Percentiles rank a stretch among this genome's conserved stretches.
These are phyloP conservation scores for Fennellomyces sp. DNA, from an alignment of 371 early-diverging fungal genomes.

Conservation along the genomic window DNA sequence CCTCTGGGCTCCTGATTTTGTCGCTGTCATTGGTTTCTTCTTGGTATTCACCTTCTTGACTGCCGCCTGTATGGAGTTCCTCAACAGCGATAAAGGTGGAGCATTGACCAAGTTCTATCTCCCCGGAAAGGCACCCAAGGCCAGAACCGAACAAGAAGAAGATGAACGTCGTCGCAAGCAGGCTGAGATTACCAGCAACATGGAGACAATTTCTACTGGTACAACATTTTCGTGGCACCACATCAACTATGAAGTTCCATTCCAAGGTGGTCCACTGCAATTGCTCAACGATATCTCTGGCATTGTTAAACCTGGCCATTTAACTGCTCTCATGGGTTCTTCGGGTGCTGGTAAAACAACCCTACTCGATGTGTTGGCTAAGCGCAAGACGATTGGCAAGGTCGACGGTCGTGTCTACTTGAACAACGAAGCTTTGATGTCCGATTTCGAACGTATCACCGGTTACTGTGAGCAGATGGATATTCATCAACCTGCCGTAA, in stretches of 20 bases:
- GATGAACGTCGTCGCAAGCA: slow-evolving; percentile 26
- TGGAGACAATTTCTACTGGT: slow-evolving; percentile 40
- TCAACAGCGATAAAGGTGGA: slow-evolving; percentile 36
- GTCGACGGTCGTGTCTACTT: slow-evolving; percentile 70
- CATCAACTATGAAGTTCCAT: slow-evolving; percentile 56
- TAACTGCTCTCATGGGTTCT: slow-evolving; percentile 84
- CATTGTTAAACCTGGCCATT: slow-evolving; percentile 65
- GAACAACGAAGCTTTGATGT: slow-evolving; percentile 49
- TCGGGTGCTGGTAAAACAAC: slow-evolving; percentile 92
- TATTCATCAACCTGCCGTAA: slow-evolving; percentile 67
- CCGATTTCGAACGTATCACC: slow-evolving; percentile 72
- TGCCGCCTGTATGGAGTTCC: slow-evolving; percentile 40
- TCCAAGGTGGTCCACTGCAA: slow-evolving; percentile 53
- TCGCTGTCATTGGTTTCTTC: slow-evolving; percentile 51
- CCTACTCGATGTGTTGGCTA: slow-evolving; percentile 79
- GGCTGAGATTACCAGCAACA: slow-evolving; percentile 21
- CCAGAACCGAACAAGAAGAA: slow-evolving; percentile 19
- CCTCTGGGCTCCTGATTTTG: slow-evolving; percentile 55
- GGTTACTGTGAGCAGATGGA: slow-evolving; percentile 88
- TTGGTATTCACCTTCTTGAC: slow-evolving; percentile 36
- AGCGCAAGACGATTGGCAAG: slow-evolving; percentile 77
- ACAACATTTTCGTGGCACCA: slow-evolving; percentile 62
- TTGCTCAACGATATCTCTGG: slow-evolving; percentile 50
- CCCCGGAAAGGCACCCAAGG: slow-evolving; percentile 23
- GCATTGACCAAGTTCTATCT: slow-evolving; percentile 49